phyloP scores from a whole-genome alignment of 768 basidiomycete species.

The Naganishia randhawae region DNA sequence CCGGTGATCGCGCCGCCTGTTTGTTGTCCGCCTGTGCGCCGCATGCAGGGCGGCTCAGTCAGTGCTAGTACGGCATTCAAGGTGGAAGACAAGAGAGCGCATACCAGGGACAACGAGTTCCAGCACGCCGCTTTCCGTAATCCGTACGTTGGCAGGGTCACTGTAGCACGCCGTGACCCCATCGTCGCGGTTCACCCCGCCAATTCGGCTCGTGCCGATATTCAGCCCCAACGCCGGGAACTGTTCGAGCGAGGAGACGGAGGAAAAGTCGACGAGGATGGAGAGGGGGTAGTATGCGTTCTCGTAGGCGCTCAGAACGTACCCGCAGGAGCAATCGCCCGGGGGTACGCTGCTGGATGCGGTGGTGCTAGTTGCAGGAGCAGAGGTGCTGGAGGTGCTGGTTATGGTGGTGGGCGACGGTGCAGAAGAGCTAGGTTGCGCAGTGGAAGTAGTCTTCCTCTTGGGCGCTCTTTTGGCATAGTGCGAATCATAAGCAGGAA shows the following conservation, averaged over 20 bases:
- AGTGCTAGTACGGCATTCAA: background rate
- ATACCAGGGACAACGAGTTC: background rate
- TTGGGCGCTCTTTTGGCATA: too few relatives aligned
- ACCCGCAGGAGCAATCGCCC: conserved; percentile 11
- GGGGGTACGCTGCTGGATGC: background rate
- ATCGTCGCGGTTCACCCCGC: conserved; percentile 14
- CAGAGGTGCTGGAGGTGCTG: too few relatives aligned
- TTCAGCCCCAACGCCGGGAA: conserved; percentile 4
- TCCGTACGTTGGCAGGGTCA: background rate
- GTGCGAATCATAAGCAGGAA: too few relatives aligned
- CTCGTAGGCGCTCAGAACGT: conserved; percentile 10
- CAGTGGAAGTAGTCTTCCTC: too few relatives aligned
- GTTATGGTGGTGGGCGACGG: too few relatives aligned
- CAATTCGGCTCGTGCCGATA: background rate
- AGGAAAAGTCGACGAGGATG: conserved; percentile 18
- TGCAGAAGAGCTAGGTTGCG: too few relatives aligned
- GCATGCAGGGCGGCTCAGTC: background rate
- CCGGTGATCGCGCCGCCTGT: conserved; percentile 4
- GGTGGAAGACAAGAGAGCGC: background rate
- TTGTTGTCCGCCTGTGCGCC: conserved; percentile 11
- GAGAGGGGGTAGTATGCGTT: conserved; percentile 21
- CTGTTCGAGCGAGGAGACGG: conserved; percentile 9
- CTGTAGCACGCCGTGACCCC: conserved; percentile 12
- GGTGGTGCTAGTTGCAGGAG: background rate
- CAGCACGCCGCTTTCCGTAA: background rate